Percentiles rank a stretch among this genome's conserved stretches.
Evolutionary conservation across 768 basidiomycete species (phyloP).

Genomic region (Lactarius indigo): DNA sequence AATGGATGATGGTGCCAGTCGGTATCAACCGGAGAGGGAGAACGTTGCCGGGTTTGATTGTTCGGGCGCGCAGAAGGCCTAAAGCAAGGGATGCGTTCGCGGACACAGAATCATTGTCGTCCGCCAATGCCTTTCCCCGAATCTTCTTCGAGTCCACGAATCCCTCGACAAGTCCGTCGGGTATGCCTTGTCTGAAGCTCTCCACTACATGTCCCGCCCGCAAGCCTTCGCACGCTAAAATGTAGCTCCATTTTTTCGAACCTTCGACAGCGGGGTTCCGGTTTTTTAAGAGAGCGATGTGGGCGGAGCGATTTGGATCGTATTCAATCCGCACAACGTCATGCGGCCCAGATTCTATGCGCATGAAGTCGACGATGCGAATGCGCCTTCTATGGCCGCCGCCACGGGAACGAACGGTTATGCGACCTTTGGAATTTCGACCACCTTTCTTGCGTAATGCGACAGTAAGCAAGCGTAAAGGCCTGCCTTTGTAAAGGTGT

Average conservation of each 20-base stretch:
- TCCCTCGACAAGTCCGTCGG: conserved; percentile 63
- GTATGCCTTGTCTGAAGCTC: conserved; percentile 81
- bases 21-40: conserved; percentile 90
- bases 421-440: conserved; percentile 74
- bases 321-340: conserved; percentile 96
- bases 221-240: conserved; percentile 87
- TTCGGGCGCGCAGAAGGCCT: conserved; percentile 78
- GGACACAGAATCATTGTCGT: conserved; percentile 27
- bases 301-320: conserved; percentile 90
- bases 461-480: conserved; percentile 76
- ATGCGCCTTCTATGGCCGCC: conserved; percentile 89
- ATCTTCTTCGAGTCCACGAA: conserved; percentile 31
- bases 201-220: conserved; percentile 85
- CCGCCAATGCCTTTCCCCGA: conserved; percentile 28
- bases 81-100: conserved; percentile 68
- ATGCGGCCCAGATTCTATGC: conserved; percentile 73
- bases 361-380: conserved; percentile 80
- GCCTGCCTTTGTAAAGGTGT: conserved; percentile 84
- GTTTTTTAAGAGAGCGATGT: conserved; percentile 85
- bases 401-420: conserved; percentile 85
- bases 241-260: conserved; percentile 74
- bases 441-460: conserved; percentile 85
- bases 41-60: conserved; percentile 89
- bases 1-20: conserved; percentile 87
- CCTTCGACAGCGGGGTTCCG: conserved; percentile 52